Evolutionary conservation across 495 filamentous ascomycete genomes (phyloP).

Genomic region (Hyaloscypha variabilis): DNA sequence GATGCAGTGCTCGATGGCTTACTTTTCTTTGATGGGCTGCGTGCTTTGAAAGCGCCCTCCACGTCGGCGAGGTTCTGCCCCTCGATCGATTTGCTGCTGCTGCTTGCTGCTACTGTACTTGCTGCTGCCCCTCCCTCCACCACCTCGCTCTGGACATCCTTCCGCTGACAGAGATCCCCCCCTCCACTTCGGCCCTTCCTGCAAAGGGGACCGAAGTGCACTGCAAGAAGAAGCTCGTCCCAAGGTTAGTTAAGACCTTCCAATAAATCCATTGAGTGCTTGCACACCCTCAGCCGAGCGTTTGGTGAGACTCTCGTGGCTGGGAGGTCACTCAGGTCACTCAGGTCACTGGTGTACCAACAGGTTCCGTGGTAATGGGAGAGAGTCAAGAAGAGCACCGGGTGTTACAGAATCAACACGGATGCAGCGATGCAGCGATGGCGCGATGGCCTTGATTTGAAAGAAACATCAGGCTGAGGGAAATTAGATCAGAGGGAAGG

Average conservation of each 20-base stretch:
- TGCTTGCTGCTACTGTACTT: not conserved
- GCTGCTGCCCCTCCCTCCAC: no score
- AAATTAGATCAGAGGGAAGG: slow-evolving; percentile 8
- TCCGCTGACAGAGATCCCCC: no score
- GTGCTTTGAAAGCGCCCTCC: slow-evolving; percentile 2
- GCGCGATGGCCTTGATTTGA: not conserved
- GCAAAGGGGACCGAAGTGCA: not conserved
- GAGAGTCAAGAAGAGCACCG: not conserved
- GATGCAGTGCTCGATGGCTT: not conserved
- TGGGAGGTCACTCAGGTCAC: not conserved
- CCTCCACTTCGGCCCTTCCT: slow-evolving; percentile 2
- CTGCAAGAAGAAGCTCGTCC: not conserved
- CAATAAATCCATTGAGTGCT: not conserved
- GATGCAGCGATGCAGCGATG: no score
- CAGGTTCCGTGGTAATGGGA: not conserved
- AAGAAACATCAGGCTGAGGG: slow-evolving; percentile 15
- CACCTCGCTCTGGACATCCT: no score
- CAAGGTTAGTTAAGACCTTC: not conserved
- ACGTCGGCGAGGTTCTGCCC: slow-evolving; percentile 12
- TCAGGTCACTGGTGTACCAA: not conserved
- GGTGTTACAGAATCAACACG: slow-evolving; percentile 14
- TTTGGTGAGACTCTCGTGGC: slow-evolving; percentile 6
- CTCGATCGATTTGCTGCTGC: slow-evolving; percentile 3
- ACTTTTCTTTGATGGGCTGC: not conserved
- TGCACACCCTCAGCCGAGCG: not conserved